A percentile compares a stretch with the other conserved stretches of the same genome.
Conservation (phyloP, 345 rosid species). For the Syzygium oleosum region DNA sequence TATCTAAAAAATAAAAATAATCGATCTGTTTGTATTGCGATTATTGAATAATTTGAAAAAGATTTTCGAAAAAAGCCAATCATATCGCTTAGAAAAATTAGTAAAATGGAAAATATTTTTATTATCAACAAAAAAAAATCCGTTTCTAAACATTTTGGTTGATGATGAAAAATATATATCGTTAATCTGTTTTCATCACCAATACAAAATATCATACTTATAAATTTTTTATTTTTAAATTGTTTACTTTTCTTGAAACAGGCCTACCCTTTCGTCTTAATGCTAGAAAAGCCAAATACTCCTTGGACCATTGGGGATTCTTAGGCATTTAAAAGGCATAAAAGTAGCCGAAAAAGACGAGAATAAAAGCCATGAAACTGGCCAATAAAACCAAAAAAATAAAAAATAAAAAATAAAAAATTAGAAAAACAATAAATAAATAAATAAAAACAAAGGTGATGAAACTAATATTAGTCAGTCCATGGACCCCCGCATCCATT, state of each 20-base stretch:
- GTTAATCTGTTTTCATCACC: no score
- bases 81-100: no score
- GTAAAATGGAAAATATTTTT: no score
- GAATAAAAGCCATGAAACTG: background rate
- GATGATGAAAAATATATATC: no score
- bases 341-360: background rate
- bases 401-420: background rate
- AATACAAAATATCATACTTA: no score
- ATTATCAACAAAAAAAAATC: no score
- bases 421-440: background rate
- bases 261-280: background rate
- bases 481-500: no score
- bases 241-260: background rate
- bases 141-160: no score
- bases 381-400: background rate
- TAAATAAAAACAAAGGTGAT: background rate
- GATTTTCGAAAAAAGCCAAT: no score
- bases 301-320: background rate
- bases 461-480: background rate
- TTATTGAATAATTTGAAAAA: no score
- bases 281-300: background rate
- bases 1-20: no score
- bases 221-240: background rate
- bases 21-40: no score
- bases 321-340: background rate